Percentiles rank a stretch among this genome's conserved stretches.
These are phyloP conservation scores for Trichoderma sp. DNA, from an alignment of 2,329 filamentous ascomycete genomes.

Conservation along the genomic window DNA sequence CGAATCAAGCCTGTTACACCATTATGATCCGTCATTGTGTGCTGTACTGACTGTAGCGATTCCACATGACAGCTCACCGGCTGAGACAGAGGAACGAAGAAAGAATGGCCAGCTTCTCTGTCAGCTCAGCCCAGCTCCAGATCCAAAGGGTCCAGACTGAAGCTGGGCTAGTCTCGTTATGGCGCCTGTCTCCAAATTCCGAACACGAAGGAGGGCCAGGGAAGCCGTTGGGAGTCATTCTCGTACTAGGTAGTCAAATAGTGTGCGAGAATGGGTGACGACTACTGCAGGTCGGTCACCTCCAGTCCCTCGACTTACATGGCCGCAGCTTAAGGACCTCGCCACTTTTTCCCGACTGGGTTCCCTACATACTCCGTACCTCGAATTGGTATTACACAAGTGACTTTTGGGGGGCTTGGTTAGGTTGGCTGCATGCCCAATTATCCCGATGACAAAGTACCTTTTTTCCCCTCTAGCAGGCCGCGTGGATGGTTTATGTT, in stretches of 20 bases:
- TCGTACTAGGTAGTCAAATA: background rate
- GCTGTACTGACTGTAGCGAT: background rate
- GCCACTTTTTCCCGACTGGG: conserved; percentile 6
- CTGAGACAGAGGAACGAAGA: background rate
- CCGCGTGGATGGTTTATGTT: background rate
- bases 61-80: background rate
- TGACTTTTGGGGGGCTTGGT: background rate
- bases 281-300: background rate
- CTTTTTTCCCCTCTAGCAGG: background rate
- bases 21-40: background rate
- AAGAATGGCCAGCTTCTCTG: background rate
- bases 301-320: background rate
- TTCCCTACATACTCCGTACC: background rate
- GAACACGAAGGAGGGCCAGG: background rate
- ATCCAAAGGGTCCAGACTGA: background rate
- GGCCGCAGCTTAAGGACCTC: background rate
- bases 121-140: background rate
- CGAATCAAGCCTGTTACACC: conserved; percentile 13
- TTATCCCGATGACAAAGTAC: background rate
- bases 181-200: background rate
- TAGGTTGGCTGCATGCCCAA: background rate
- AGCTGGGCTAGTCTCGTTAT: background rate
- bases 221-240: background rate
- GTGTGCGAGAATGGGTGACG: background rate
- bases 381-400: background rate